Evolutionary conservation across 2,329 filamentous ascomycete genomes (phyloP).

Genomic region (Fusarium newnesense): DNA sequence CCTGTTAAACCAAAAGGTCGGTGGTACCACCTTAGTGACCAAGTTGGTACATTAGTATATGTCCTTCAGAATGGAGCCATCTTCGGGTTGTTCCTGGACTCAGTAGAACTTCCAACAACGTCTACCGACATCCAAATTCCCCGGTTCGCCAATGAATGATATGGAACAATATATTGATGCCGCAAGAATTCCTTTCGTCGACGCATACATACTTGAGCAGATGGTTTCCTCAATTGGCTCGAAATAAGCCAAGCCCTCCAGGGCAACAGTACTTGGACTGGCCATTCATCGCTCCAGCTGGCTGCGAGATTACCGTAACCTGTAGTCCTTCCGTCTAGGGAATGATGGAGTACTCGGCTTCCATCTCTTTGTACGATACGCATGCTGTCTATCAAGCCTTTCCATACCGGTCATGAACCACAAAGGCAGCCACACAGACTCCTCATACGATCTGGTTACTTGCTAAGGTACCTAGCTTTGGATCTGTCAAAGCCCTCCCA

Average conservation of each 20-base stretch:
- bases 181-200: neutral
- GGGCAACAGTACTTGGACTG: neutral
- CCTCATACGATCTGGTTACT: neutral
- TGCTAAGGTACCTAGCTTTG: neutral
- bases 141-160: neutral
- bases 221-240: conserved; percentile 24
- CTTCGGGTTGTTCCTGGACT: neutral
- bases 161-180: conserved; percentile 4
- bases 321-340: conserved; percentile 8
- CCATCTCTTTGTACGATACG: conserved; percentile 13
- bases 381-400: conserved; percentile 13
- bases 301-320: conserved; percentile 12
- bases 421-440: neutral
- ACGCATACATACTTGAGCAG: conserved; percentile 23
- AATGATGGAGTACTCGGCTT: conserved; percentile 29
- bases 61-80: conserved; percentile 7
- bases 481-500: conserved; percentile 16
- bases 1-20: too few species aligned
- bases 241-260: conserved; percentile 29
- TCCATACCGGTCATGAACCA: neutral
- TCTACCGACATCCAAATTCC: conserved; percentile 7
- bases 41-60: too few species aligned
- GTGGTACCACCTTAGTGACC: too few species aligned
- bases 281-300: conserved; percentile 4
- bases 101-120: neutral